phyloP scores from a whole-genome alignment of 2,329 filamentous ascomycete genomes.

The Arthrobotrys pseudoclavata region DNA sequence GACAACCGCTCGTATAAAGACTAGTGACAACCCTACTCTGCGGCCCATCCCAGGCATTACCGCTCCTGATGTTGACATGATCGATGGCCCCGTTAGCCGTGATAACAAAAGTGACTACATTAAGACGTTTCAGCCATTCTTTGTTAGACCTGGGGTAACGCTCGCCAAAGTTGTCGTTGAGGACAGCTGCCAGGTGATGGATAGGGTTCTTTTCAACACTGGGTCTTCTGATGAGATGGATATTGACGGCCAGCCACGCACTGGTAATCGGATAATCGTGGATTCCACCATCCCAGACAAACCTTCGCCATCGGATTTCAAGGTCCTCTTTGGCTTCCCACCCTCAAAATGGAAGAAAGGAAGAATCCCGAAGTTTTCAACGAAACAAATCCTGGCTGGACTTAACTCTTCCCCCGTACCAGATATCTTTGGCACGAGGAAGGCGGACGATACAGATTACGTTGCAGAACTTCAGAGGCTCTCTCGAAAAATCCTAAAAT shows the following conservation, averaged over 20 bases:
- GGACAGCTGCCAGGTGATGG: slow-evolving; percentile 64
- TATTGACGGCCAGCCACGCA: slow-evolving; percentile 4
- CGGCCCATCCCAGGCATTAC: slow-evolving; percentile 36
- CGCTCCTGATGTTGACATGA: slow-evolving; percentile 62
- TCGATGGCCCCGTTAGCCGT: slow-evolving; percentile 43
- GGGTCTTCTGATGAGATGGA: slow-evolving; percentile 47
- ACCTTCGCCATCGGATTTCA: slow-evolving; percentile 65
- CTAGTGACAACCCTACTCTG: slow-evolving; percentile 23
- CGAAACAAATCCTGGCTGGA: slow-evolving; percentile 74
- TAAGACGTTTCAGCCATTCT: slow-evolving; percentile 84
- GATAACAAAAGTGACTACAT: slow-evolving; percentile 72
- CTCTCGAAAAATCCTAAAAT: slow-evolving; percentile 75
- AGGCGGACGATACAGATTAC: slow-evolving; percentile 63
- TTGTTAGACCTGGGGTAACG: slow-evolving; percentile 79
- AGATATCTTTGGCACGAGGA: slow-evolving; percentile 41
- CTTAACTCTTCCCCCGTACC: slow-evolving; percentile 65
- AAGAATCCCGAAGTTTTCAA: slow-evolving; percentile 65
- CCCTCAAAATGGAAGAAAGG: slow-evolving; percentile 58
- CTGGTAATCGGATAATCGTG: background rate
- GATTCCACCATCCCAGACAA: slow-evolving; percentile 14
- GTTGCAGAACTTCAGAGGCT: slow-evolving; percentile 70
- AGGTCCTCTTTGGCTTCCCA: slow-evolving; percentile 65
- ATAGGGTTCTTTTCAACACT: slow-evolving; percentile 24
- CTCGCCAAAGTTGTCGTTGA: slow-evolving; percentile 70
- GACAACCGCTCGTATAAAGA: slow-evolving; percentile 54